A percentile compares a stretch with the other conserved stretches of the same genome.
Conservation (phyloP, 371 early-diverging fungal genomes). For the Nosema muscidifuracis region DNA sequence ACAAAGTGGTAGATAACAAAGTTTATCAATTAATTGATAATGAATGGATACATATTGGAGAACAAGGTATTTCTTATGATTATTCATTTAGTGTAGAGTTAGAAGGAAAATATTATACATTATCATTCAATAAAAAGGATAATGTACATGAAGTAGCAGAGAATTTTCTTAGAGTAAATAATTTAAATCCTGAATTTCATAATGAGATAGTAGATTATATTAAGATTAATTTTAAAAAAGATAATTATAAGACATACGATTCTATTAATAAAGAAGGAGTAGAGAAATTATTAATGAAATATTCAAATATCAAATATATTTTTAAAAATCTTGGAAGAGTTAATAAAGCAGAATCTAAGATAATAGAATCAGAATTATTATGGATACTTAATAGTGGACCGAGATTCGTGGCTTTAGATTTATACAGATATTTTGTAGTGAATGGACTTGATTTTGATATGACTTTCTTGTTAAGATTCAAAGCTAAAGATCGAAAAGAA, state of each 20-base stretch:
- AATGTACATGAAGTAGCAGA: conserved; percentile 55
- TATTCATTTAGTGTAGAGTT: conserved; percentile 58
- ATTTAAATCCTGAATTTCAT: conserved; percentile 37
- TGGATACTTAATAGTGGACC: conserved; percentile 11
- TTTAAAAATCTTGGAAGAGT: conserved; percentile 4
- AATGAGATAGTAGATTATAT: conserved; percentile 61
- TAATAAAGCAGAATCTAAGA: not conserved
- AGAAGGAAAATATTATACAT: conserved; percentile 40
- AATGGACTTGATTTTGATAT: conserved; percentile 52
- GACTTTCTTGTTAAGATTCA: conserved; percentile 40
- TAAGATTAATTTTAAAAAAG: conserved; percentile 53
- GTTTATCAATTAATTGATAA: conserved; percentile 44
- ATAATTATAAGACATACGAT: conserved; percentile 42
- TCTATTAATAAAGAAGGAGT: conserved; percentile 52
- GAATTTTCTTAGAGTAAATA: conserved; percentile 48
- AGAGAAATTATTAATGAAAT: conserved; percentile 19
- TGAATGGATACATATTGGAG: conserved; percentile 58
- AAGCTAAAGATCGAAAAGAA: conserved; percentile 44
- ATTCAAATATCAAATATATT: conserved; percentile 25
- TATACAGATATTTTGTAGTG: conserved; percentile 54
- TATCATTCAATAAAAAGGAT: conserved; percentile 61
- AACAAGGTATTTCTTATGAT: conserved; percentile 38
- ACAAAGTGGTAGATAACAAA: conserved; percentile 47
- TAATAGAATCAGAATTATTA: conserved; percentile 34
- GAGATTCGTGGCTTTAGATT: conserved; percentile 53